Percentiles rank a stretch among this genome's conserved stretches.
Conservation (phyloP, 164 flowering plant species). For the Cinnamomum chago region DNA sequence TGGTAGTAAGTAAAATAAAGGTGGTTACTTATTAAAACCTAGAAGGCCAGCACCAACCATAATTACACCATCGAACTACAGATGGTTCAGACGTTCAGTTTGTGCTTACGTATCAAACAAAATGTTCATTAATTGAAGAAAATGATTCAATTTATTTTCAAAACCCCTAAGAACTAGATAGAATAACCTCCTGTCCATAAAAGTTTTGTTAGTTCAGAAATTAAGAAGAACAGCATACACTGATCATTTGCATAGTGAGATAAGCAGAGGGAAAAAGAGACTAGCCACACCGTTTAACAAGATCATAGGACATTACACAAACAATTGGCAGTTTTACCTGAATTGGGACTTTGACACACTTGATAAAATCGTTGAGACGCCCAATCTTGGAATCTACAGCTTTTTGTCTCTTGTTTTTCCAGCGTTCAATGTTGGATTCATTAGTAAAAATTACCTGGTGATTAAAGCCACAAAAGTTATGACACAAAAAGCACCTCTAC, state of each 20-base stretch:
- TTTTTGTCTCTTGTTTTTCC: conserved; percentile 83
- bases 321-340: conserved; percentile 41
- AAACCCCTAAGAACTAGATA: not conserved
- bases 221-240: not conserved
- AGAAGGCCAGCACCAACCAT: too few species aligned
- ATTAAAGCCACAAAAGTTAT: conserved; percentile 2
- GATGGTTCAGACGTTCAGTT: not conserved
- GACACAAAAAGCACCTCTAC: not conserved
- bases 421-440: conserved; percentile 89
- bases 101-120: not conserved
- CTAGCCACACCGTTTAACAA: not conserved
- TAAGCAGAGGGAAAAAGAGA: too few species aligned
- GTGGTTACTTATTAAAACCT: not conserved
- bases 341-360: conserved; percentile 62
- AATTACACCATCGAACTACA: not conserved
- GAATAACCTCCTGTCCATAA: not conserved
- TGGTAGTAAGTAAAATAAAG: not conserved
- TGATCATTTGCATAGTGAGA: not conserved
- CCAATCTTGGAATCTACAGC: conserved; percentile 91
- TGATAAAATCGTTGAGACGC: conserved; percentile 66
- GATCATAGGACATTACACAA: not conserved
- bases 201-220: not conserved
- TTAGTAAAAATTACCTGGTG: conserved; percentile 88
- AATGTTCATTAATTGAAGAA: not conserved
- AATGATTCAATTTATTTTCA: not conserved